A percentile compares a stretch with the other conserved stretches of the same genome.
phyloP scores from a whole-genome alignment of 1,284 basidiomycete genomes.

The Cutaneotrichosporon cutaneum region DNA sequence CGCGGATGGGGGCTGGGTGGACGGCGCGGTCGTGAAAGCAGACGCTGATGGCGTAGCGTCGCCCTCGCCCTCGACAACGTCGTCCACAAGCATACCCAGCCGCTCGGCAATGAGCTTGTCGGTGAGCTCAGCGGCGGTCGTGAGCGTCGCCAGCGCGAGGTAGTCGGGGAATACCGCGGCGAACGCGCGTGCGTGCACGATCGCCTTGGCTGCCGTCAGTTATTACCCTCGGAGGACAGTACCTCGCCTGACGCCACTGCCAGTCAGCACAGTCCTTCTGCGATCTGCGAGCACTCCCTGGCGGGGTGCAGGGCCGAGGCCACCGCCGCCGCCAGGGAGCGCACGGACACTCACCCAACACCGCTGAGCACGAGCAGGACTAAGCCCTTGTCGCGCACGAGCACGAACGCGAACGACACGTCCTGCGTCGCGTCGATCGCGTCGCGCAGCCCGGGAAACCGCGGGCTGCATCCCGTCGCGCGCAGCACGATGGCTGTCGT shows the following conservation, averaged over 20 bases:
- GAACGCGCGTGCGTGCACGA: conserved; percentile 45
- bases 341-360: conserved; percentile 36
- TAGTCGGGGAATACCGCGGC: conserved; percentile 45
- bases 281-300: too few relatives aligned
- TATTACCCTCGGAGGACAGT: not conserved
- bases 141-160: conserved; percentile 42
- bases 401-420: conserved; percentile 21
- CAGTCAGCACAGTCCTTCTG: not conserved
- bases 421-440: conserved; percentile 7
- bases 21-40: not conserved
- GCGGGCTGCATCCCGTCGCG: conserved; percentile 30
- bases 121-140: conserved; percentile 32
- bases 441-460: conserved; percentile 17
- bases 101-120: conserved; percentile 35
- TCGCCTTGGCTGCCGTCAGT: conserved; percentile 28
- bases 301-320: not conserved
- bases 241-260: conserved; percentile 27
- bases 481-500: conserved; percentile 25
- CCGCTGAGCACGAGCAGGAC: conserved; percentile 20
- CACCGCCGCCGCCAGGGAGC: not conserved
- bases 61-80: not conserved
- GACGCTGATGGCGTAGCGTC: not conserved
- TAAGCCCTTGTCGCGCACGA: conserved; percentile 18
- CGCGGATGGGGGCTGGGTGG: not conserved
- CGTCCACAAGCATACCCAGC: conserved; percentile 22